phyloP scores from a whole-genome alignment of 179 eudicot species.

The Spinacia oleracea region DNA sequence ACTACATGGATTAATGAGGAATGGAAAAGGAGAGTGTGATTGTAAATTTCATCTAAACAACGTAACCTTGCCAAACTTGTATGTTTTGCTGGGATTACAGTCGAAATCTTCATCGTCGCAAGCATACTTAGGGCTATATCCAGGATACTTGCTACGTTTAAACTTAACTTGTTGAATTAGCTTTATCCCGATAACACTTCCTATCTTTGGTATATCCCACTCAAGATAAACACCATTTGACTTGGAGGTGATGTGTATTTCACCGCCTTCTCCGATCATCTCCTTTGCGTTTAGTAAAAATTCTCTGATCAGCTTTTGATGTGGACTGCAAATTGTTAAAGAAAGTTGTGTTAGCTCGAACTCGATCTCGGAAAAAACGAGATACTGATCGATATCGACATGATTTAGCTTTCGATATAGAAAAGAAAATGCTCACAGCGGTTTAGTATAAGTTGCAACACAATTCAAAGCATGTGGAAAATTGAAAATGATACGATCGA shows the following conservation, averaged over 20 bases:
- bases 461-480: constrained; percentile 32
- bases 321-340: constrained; percentile 12
- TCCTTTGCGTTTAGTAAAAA: constrained; percentile 30
- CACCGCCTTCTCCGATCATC: constrained; percentile 28
- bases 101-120: constrained; percentile 25
- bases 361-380: too few relatives aligned
- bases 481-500: constrained; percentile 35
- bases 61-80: constrained; percentile 5
- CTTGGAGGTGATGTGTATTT: constrained; percentile 35
- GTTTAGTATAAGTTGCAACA: neutral
- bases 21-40: neutral
- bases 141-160: constrained; percentile 14
- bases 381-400: too few relatives aligned
- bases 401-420: too few relatives aligned
- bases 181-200: constrained; percentile 16
- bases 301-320: constrained; percentile 17
- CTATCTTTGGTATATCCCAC: constrained; percentile 30
- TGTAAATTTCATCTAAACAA: neutral
- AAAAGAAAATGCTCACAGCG: neutral
- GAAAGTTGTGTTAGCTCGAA: too few relatives aligned
- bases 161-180: constrained; percentile 21
- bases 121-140: constrained; percentile 37
- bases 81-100: constrained; percentile 26
- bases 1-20: too few relatives aligned
- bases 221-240: neutral